Conservation (phyloP, 1,139 yeast species). For the Geotrichum reessii region DNA sequence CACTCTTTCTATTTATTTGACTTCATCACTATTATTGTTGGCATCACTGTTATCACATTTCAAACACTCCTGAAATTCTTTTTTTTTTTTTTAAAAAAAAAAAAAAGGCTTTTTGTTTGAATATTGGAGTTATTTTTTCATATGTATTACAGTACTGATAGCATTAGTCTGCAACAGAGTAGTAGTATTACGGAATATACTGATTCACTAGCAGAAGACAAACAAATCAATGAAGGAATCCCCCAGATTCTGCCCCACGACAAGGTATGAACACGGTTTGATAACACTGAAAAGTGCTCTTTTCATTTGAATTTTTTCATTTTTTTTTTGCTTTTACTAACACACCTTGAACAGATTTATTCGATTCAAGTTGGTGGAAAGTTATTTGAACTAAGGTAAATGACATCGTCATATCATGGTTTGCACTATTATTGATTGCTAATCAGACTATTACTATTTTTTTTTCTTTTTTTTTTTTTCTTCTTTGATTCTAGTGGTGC, state of each 20-base stretch:
- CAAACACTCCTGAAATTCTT: too few relatives aligned
- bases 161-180: background rate
- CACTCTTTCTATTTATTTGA: too few relatives aligned
- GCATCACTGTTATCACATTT: too few relatives aligned
- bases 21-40: too few relatives aligned
- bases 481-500: conserved; percentile 56
- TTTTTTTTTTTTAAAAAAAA: too few relatives aligned
- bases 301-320: too few relatives aligned
- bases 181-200: conserved; percentile 14
- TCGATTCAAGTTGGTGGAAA: conserved; percentile 68
- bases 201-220: conserved; percentile 12
- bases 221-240: conserved; percentile 43
- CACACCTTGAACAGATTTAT: conserved; percentile 40
- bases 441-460: conserved; percentile 18
- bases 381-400: conserved; percentile 26
- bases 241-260: conserved; percentile 59
- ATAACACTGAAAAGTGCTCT: too few relatives aligned
- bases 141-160: background rate
- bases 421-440: background rate
- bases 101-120: too few relatives aligned
- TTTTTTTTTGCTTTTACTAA: background rate
- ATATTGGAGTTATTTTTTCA: too few relatives aligned
- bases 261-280: conserved; percentile 26
- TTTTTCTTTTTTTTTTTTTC: conserved; percentile 18
- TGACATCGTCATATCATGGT: background rate